Percentiles rank a stretch among this genome's conserved stretches.
These are phyloP conservation scores for Echria macrotheca DNA, from an alignment of 495 filamentous ascomycete genomes.

Conservation along the genomic window DNA sequence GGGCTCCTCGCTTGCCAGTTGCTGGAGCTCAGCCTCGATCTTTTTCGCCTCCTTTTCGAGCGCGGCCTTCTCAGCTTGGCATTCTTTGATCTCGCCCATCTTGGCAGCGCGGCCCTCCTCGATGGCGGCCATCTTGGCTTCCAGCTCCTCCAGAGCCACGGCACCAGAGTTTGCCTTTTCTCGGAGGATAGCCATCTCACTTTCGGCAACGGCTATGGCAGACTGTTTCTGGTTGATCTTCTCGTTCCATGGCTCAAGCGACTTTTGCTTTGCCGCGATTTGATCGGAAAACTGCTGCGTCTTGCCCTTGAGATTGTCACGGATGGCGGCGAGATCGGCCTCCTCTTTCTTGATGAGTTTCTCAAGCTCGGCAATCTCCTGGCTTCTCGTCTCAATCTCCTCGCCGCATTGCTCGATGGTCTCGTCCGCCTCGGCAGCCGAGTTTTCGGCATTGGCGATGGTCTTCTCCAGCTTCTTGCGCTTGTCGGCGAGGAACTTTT, in stretches of 20 bases:
- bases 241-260: conserved; percentile 91
- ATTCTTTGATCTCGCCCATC: conserved; percentile 66
- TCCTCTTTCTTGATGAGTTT: conserved; percentile 71
- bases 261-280: conserved; percentile 87
- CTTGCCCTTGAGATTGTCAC: conserved; percentile 86
- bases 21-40: conserved; percentile 63
- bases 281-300: conserved; percentile 91
- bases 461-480: conserved; percentile 93
- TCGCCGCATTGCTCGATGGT: conserved; percentile 68
- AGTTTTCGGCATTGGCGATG: conserved; percentile 56
- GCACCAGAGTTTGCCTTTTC: conserved; percentile 84
- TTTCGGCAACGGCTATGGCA: conserved; percentile 86
- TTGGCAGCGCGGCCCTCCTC: conserved; percentile 65
- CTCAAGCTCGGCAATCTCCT: conserved; percentile 69
- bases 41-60: conserved; percentile 70
- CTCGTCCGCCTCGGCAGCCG: conserved; percentile 67
- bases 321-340: conserved; percentile 69
- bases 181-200: conserved; percentile 83
- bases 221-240: conserved; percentile 96
- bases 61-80: conserved; percentile 61
- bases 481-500: conserved; percentile 84
- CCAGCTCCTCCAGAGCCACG: conserved; percentile 75
- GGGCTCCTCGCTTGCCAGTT: conserved; percentile 70
- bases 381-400: conserved; percentile 69
- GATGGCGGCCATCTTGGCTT: conserved; percentile 68